A percentile compares a stretch with the other conserved stretches of the same genome.
Conservation (phyloP, 2,329 filamentous ascomycete genomes). For the Microdochium paspali region DNA sequence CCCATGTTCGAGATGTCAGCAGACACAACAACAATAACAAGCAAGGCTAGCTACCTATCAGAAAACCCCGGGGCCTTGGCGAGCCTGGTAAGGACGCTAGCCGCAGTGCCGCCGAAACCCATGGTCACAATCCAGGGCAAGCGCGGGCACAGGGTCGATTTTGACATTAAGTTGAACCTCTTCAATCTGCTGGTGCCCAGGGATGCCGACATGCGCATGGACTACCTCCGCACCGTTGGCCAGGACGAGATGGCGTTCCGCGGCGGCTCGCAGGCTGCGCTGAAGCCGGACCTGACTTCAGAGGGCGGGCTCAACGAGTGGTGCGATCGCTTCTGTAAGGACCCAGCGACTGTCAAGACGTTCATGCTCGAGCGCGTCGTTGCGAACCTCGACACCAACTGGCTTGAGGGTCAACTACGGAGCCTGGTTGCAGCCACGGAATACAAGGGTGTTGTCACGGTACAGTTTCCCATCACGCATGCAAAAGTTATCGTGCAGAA, state of each 20-base stretch:
- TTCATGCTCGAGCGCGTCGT: slow-evolving; percentile 44
- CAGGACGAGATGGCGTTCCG: slow-evolving; percentile 39
- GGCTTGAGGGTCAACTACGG: slow-evolving; percentile 44
- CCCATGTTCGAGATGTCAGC: slow-evolving; percentile 40
- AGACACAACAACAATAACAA: slow-evolving; percentile 37
- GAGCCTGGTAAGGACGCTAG: slow-evolving; percentile 35
- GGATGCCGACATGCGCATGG: slow-evolving; percentile 31
- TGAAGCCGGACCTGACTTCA: slow-evolving; percentile 29
- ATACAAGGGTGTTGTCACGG: slow-evolving; percentile 38
- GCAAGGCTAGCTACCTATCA: slow-evolving; percentile 37
- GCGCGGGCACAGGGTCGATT: slow-evolving; percentile 34
- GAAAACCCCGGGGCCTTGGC: slow-evolving; percentile 33
- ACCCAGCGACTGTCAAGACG: slow-evolving; percentile 32
- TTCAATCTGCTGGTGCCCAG: slow-evolving; percentile 43
- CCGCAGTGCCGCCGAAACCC: slow-evolving; percentile 45
- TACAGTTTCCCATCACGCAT: slow-evolving; percentile 41
- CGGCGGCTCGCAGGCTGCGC: slow-evolving; percentile 31
- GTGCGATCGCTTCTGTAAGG: slow-evolving; percentile 36
- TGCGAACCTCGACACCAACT: slow-evolving; percentile 43
- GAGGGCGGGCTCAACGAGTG: slow-evolving; percentile 35
- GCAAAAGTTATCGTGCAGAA: slow-evolving; percentile 37
- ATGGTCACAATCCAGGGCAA: slow-evolving; percentile 39
- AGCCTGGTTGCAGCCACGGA: slow-evolving; percentile 37
- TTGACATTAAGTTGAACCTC: slow-evolving; percentile 43
- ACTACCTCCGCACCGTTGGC: slow-evolving; percentile 43